Base-by-base conservation (phyloP, 352 stramenopile genomes). In the Pythium monospermum region DNA sequence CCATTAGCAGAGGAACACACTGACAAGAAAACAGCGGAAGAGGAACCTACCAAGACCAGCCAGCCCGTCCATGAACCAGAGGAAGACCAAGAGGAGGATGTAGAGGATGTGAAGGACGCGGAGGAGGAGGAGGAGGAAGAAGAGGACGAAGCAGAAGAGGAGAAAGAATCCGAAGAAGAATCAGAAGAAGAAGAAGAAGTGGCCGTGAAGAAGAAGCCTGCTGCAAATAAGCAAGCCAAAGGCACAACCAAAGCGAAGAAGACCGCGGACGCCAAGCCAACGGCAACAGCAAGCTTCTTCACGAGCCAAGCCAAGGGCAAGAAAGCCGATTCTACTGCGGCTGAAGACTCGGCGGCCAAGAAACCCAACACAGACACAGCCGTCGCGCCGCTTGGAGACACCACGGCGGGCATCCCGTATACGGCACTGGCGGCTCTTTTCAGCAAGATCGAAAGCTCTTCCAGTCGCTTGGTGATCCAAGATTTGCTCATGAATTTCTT, bases 401-500 rank as follows among this genome's bases (percentile, higher is more conserved):
- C 52, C 19, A 35, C 30, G 16, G 27, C 50, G 2, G 27, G 40
- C 16, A 63, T 81, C 6, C 38, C 67, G n/a, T 94, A 91, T 56
- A 63, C 71, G 5, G 59, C 71, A 26, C 53, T 94, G 1, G 82
- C 83, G 0, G 67, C 73, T 26, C 66, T 94, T 46, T 91, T 94
- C 39, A 69, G 64, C 31, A 78, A 85, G 55, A 94, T 94, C 43
- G 83, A 94, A 62, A 72, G 68, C 19, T 69, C 74, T 16, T 76
- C 83, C 3, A 76, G 71, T 11, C 83, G 83, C 22, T 68, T 94
- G 13, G 73, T 80, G 40, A 96, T 96, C 47, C 83, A 96, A 46
- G 78, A 94, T 31, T 60, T 94, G 23, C 64, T 96, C n/a, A 82
- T 75, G 22, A 71, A 76, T 12, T 95, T 96, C 53, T 95, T 96